Evolutionary conservation across 352 stramenopile genomes (phyloP), one percentile per base, ranked within the genome.

Genomic region (Phytophthora citrophthora): DNA sequence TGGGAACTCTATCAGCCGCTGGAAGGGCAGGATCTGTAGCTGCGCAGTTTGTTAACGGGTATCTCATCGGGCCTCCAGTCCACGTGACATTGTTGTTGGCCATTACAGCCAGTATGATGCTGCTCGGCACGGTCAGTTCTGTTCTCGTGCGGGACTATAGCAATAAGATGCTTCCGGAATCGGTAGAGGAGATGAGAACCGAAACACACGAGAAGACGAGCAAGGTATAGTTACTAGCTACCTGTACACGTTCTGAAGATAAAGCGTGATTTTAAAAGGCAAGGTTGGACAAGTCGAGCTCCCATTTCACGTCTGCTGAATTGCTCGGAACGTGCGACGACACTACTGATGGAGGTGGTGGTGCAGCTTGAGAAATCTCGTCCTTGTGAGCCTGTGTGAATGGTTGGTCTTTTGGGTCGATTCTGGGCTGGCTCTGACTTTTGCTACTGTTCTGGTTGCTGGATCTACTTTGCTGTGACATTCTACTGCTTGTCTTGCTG

Each of bases 1-100:
- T 98, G 88, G 91, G 91, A 0, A 61, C 96, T 24, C 85, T 97
- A 51, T 89, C 89, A 1, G 90, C 89, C 2, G 79, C 73, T 29
- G 94, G 91, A 2, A 78, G 90, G 53, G 74, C 91, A 20, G 94
- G 91, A 13, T 95, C 90, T 2, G 90, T 98, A 41, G 68, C 96
- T 18, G 91, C 91, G 15, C 94, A 98, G 73, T 96, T 97, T 76
- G 84, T 96, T 10, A 96, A 96, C 46, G 90, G 89, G 0, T 93
- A 83, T 36, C 78, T 97, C 26, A 77, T 96, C 7, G 83, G 81
- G 1, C 83, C 85, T 24, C 85, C 85, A 0, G 68, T 86, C 18
- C 89, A 94, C 39, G 81, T 96, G 43, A 83, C 84, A 8, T n/a
- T 89, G 15, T 55, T 97, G 48, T 70, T 97, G 1, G 43, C 65